Evolutionary conservation across 495 filamentous ascomycete genomes (phyloP).

Genomic region (Mycothermus thermophilus): DNA sequence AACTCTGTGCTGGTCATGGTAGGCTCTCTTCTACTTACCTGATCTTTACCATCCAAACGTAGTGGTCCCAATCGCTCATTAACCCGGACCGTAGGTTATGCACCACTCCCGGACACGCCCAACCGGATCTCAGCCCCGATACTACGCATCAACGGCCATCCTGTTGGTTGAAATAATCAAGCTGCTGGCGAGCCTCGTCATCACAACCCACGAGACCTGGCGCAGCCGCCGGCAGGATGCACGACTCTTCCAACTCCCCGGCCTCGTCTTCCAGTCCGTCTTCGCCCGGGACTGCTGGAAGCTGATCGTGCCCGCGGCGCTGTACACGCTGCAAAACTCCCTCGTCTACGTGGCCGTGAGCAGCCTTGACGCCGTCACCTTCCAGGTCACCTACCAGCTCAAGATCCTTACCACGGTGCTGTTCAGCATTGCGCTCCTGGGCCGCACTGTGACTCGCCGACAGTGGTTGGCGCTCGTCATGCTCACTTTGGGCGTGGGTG

Average conservation of each 20-base stretch:
- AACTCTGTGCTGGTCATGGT: conserved; percentile 44
- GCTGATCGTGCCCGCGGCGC: conserved; percentile 51
- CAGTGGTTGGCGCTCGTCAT: conserved; percentile 53
- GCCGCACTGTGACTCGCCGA: conserved; percentile 37
- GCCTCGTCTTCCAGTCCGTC: conserved; percentile 39
- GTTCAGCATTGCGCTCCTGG: conserved; percentile 48
- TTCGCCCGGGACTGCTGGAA: conserved; percentile 66
- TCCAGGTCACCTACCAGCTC: conserved; percentile 60
- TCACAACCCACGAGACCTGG: conserved; percentile 25
- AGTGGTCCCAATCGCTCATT: not conserved
- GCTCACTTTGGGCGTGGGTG: conserved; percentile 46
- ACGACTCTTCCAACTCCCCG: conserved; percentile 43
- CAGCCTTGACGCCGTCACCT: conserved; percentile 55
- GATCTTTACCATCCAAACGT: not conserved
- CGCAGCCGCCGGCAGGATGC: conserved; percentile 42
- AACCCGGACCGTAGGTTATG: conserved; percentile 32
- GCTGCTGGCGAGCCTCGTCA: conserved; percentile 46
- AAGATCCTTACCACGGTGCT: conserved; percentile 57
- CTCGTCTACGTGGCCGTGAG: conserved; percentile 58
- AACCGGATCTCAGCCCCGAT: conserved; percentile 47
- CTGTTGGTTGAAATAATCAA: conserved; percentile 61
- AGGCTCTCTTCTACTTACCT: conserved; percentile 7
- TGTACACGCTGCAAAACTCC: conserved; percentile 58
- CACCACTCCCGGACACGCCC: conserved; percentile 60
- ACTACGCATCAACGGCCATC: conserved; percentile 60